Evolutionary conservation across 768 basidiomycete genomes (phyloP).

Genomic region (Mycena amicta): DNA sequence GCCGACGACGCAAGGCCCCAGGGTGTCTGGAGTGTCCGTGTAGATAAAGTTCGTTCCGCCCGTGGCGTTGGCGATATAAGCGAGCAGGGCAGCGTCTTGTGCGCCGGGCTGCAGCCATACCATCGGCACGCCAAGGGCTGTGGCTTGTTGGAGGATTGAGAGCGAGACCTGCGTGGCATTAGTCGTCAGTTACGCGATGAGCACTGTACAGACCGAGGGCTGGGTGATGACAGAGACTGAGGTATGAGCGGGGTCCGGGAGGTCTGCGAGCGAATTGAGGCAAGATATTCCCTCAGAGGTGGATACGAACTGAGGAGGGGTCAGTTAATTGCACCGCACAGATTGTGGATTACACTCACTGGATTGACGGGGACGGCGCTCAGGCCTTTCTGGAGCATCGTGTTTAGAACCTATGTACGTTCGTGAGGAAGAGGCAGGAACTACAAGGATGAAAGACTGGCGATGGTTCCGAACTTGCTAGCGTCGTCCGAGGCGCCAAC

Average conservation of each 20-base stretch:
- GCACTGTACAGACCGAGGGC: no score
- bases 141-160: constrained; percentile 48
- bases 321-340: not conserved
- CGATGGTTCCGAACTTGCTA: constrained; percentile 36
- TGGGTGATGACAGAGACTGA: constrained; percentile 59
- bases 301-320: constrained; percentile 8
- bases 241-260: constrained; percentile 47
- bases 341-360: constrained; percentile 30
- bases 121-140: constrained; percentile 44
- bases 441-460: not conserved
- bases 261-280: constrained; percentile 41
- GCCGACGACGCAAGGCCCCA: not conserved
- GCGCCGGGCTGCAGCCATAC: constrained; percentile 74
- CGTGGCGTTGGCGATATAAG: constrained; percentile 12
- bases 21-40: no score
- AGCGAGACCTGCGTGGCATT: constrained; percentile 47
- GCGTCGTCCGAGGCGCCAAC: constrained; percentile 59
- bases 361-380: constrained; percentile 56
- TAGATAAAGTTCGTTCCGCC: constrained; percentile 9
- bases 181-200: no score
- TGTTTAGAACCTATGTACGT: constrained; percentile 49
- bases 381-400: constrained; percentile 50
- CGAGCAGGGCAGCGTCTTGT: constrained; percentile 43
- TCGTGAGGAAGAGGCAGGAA: not conserved
- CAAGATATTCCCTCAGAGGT: constrained; percentile 49